A percentile compares a stretch with the other conserved stretches of the same genome.
Conservation (phyloP, 1,139 yeast species). For the Debaryomycetaceae sp. region DNA sequence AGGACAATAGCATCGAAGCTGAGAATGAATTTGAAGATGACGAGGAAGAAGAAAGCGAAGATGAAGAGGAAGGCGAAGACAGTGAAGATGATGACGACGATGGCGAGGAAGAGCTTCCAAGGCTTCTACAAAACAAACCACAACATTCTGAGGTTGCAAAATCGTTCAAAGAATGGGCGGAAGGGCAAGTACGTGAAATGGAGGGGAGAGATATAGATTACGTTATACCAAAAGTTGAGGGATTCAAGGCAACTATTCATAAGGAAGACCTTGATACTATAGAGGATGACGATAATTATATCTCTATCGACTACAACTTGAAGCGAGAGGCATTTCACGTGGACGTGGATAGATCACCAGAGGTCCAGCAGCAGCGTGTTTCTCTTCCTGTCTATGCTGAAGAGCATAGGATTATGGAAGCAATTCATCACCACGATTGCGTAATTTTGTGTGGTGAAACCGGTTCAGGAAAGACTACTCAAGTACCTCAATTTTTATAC, state of each 20-base stretch:
- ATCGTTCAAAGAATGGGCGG: slow-evolving; percentile 62
- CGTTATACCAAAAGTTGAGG: slow-evolving; percentile 44
- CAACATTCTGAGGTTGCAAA: slow-evolving; percentile 42
- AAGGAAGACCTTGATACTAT: slow-evolving; percentile 63
- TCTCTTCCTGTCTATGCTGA: slow-evolving; percentile 86
- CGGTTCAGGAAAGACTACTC: slow-evolving; percentile 82
- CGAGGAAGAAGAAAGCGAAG: slow-evolving; percentile 13
- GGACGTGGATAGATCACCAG: slow-evolving; percentile 58
- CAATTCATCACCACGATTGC: slow-evolving; percentile 87
- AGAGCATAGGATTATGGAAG: slow-evolving; percentile 95
- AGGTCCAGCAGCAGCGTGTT: slow-evolving; percentile 63
- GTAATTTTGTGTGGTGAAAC: slow-evolving; percentile 92
- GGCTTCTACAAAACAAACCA: slow-evolving; percentile 36
- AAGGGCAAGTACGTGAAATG: slow-evolving; percentile 48
- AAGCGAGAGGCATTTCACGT: slow-evolving; percentile 68
- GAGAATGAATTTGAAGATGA: slow-evolving; percentile 23
- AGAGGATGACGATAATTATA: slow-evolving; percentile 53
- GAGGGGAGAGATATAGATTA: slow-evolving; percentile 55
- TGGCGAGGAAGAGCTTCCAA: slow-evolving; percentile 27
- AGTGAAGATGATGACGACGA: slow-evolving; percentile 17
- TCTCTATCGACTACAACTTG: slow-evolving; percentile 52
- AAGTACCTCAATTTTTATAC: slow-evolving; percentile 72
- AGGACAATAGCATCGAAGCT: slow-evolving; percentile 41
- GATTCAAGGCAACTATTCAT: slow-evolving; percentile 41
- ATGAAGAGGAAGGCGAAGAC: slow-evolving; percentile 16